Percentiles rank a stretch among this genome's conserved stretches.
Evolutionary conservation across 345 rosid genomes (phyloP).

Genomic region (Mangifera indica): DNA sequence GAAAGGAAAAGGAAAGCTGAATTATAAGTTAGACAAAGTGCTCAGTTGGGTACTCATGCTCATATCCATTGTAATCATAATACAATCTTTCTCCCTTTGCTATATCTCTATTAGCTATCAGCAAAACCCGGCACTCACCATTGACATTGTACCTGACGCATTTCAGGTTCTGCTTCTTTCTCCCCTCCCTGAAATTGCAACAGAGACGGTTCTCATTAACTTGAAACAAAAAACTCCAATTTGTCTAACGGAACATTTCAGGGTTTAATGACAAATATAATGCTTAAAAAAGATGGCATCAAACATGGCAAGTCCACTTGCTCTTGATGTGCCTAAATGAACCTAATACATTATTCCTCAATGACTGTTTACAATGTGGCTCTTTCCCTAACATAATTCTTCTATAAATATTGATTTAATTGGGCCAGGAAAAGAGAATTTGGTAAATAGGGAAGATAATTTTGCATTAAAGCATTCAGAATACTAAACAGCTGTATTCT

Average conservation of each 20-base stretch:
- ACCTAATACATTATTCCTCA: not conserved
- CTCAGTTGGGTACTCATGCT: constrained; percentile 90
- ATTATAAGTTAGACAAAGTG: constrained; percentile 68
- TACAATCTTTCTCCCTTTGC: constrained; percentile 78
- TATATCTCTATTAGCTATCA: constrained; percentile 84
- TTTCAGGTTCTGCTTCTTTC: constrained; percentile 87
- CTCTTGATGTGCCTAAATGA: not conserved
- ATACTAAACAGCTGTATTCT: not conserved
- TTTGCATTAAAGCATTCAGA: not conserved
- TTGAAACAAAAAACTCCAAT: not conserved
- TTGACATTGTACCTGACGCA: constrained; percentile 81
- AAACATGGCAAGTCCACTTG: not conserved
- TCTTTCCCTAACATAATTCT: not conserved
- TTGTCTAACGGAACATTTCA: too few relatives aligned
- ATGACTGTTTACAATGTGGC: not conserved
- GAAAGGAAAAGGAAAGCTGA: not conserved
- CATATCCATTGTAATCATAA: constrained; percentile 91
- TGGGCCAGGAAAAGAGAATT: not conserved
- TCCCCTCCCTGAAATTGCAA: constrained; percentile 92
- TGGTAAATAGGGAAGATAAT: not conserved
- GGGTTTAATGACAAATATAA: not conserved
- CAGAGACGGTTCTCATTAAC: not conserved
- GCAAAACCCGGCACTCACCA: constrained; percentile 83
- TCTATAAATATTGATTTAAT: too few relatives aligned
- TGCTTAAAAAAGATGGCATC: not conserved